phyloP scores from a whole-genome alignment of 2,329 filamentous ascomycete species.

The Sporothrix variecibatus region DNA sequence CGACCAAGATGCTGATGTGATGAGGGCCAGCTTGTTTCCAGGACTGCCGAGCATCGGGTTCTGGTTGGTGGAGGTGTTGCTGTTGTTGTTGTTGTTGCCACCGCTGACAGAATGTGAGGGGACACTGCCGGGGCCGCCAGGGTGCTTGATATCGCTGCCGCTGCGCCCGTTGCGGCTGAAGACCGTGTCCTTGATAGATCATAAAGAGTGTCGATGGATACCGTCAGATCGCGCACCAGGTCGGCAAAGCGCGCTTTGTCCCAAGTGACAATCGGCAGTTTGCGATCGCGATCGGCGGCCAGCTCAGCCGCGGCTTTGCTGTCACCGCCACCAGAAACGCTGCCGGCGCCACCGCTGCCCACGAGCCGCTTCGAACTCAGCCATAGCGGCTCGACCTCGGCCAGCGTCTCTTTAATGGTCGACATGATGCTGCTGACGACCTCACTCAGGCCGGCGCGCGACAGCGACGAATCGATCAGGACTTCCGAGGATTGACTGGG shows the following conservation, averaged over 20 bases:
- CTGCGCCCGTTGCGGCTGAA: slow-evolving; percentile 42
- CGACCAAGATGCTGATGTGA: slow-evolving; percentile 2
- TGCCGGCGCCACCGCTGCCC: slow-evolving; percentile 22
- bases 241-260: slow-evolving; percentile 75
- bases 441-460: slow-evolving; percentile 73
- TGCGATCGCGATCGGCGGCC: slow-evolving; percentile 35
- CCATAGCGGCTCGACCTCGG: slow-evolving; percentile 74
- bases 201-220: slow-evolving; percentile 77
- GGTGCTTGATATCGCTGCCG: slow-evolving; percentile 24
- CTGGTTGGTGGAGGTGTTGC: background rate
- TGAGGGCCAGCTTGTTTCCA: slow-evolving; percentile 38
- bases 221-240: slow-evolving; percentile 71
- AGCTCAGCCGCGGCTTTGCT: slow-evolving; percentile 17
- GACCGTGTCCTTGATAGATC: slow-evolving; percentile 70
- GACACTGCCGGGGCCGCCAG: slow-evolving; percentile 30
- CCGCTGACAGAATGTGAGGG: slow-evolving; percentile 26
- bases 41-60: background rate
- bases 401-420: slow-evolving; percentile 77
- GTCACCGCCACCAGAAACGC: background rate
- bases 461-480: slow-evolving; percentile 70
- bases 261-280: slow-evolving; percentile 61
- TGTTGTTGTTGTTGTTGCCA: background rate
- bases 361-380: slow-evolving; percentile 56
- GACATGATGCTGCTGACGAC: slow-evolving; percentile 77
- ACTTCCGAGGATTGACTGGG: slow-evolving; percentile 57